Percentiles rank a stretch among this genome's conserved stretches.
These are phyloP conservation scores for Rhodotorula sp. DNA, from an alignment of 1,284 basidiomycete species.

Conservation along the genomic window DNA sequence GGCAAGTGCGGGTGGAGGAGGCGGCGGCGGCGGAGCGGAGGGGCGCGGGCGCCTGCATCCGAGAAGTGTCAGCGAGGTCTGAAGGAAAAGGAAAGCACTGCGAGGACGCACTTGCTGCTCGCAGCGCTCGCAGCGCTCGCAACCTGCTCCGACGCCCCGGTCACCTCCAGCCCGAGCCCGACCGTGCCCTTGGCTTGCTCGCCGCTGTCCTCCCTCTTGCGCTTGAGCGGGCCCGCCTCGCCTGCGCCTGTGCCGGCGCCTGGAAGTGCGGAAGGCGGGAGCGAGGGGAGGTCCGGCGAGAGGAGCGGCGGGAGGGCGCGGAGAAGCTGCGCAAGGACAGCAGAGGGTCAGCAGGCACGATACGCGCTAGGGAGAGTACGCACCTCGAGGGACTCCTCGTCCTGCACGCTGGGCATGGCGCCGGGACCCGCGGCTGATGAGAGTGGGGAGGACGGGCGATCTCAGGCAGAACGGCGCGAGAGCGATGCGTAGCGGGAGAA, in stretches of 20 bases:
- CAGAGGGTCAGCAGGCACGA: not conserved
- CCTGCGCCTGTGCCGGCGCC: not conserved
- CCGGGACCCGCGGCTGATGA: not conserved
- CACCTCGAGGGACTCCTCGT: conserved; percentile 4
- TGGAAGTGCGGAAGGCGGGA: conserved; percentile 23
- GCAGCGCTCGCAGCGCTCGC: not conserved
- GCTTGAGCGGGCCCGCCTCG: not conserved
- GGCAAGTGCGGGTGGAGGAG: conserved; percentile 5
- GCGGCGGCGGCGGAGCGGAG: conserved; percentile 5
- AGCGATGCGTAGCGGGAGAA: too few species aligned
- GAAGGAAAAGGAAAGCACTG: too few species aligned
- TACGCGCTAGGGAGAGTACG: not conserved
- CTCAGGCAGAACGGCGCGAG: not conserved
- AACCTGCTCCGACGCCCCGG: not conserved
- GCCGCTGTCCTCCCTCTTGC: not conserved
- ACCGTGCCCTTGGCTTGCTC: not conserved
- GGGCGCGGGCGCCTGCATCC: not conserved
- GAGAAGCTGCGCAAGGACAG: conserved; percentile 10
- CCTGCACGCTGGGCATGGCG: not conserved
- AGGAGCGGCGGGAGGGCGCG: conserved; percentile 28
- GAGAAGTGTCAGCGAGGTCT: too few species aligned
- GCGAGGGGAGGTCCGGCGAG: conserved; percentile 25
- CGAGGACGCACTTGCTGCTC: conserved; percentile 11
- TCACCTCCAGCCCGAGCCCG: conserved; percentile 8
- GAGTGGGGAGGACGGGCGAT: not conserved